Conservation (phyloP, 257 asterid species). For the Nemophila menziesii region DNA sequence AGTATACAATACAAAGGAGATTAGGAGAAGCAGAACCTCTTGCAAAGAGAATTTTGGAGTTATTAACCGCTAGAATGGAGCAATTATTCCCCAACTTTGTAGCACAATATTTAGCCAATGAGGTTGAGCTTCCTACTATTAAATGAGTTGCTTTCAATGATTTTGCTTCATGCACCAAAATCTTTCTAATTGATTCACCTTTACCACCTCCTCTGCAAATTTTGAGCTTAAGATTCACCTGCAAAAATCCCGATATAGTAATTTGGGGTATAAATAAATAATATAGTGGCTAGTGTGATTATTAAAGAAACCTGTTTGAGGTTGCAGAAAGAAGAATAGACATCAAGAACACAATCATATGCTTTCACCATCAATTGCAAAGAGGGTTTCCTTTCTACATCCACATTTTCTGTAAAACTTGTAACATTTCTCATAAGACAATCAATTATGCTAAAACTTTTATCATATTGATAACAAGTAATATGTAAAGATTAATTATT, state of each 20-base stretch:
- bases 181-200: constrained; percentile 61
- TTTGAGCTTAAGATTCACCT: constrained; percentile 95
- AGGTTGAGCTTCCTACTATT: constrained; percentile 60
- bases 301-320: constrained; percentile 67
- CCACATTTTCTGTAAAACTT: constrained; percentile 53
- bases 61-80: constrained; percentile 59
- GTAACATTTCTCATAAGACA: background rate
- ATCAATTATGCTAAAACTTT: no score
- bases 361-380: constrained; percentile 77
- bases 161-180: constrained; percentile 74
- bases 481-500: background rate
- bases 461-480: background rate
- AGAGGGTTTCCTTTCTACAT: constrained; percentile 80
- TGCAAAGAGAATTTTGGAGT: constrained; percentile 64
- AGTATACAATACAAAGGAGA: background rate
- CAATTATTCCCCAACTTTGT: constrained; percentile 58
- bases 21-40: constrained; percentile 33
- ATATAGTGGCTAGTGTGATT: background rate
- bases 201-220: constrained; percentile 93
- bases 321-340: constrained; percentile 91
- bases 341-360: constrained; percentile 86
- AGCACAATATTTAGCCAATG: constrained; percentile 85
- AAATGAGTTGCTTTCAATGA: constrained; percentile 59
- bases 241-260: no score
- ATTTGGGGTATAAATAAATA: background rate